phyloP scores from a whole-genome alignment of 2,329 filamentous ascomycete species.

The Rutstroemia sp. region DNA sequence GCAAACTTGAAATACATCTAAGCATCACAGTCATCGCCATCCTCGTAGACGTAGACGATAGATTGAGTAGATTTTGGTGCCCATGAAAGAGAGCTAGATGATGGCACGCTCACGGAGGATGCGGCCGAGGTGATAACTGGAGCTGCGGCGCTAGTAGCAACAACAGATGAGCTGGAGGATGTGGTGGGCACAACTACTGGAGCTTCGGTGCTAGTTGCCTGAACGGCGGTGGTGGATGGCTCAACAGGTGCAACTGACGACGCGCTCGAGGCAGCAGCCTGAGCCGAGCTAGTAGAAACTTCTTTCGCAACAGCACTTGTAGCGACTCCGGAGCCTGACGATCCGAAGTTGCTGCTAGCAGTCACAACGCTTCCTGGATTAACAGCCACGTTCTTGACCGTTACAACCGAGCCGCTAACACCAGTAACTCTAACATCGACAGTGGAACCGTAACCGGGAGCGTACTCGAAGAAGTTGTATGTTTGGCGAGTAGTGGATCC shows the following conservation, averaged over 20 bases:
- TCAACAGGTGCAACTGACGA: neutral
- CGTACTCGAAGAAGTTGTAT: constrained; percentile 58
- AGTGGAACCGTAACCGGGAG: constrained; percentile 46
- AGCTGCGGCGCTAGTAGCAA: neutral
- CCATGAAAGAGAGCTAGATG: neutral
- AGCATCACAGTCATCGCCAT: neutral
- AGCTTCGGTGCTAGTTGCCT: neutral
- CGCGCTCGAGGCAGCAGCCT: neutral
- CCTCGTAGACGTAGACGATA: neutral
- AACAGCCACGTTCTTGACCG: constrained; percentile 44
- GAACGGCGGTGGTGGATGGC: neutral
- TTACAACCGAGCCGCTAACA: constrained; percentile 41
- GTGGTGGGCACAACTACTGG: neutral
- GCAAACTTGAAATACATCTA: neutral
- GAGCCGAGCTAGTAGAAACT: neutral
- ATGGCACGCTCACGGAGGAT: neutral
- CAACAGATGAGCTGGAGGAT: neutral
- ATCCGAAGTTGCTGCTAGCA: constrained; percentile 22
- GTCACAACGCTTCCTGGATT: constrained; percentile 13
- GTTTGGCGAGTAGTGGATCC: constrained; percentile 43
- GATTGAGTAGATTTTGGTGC: neutral
- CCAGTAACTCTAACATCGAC: constrained; percentile 52
- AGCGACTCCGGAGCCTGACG: neutral
- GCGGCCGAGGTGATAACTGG: neutral
- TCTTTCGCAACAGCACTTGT: neutral